These are phyloP conservation scores for Metschnikowia kofuensis DNA, from an alignment of 805 yeast species.

Conservation along the genomic window DNA sequence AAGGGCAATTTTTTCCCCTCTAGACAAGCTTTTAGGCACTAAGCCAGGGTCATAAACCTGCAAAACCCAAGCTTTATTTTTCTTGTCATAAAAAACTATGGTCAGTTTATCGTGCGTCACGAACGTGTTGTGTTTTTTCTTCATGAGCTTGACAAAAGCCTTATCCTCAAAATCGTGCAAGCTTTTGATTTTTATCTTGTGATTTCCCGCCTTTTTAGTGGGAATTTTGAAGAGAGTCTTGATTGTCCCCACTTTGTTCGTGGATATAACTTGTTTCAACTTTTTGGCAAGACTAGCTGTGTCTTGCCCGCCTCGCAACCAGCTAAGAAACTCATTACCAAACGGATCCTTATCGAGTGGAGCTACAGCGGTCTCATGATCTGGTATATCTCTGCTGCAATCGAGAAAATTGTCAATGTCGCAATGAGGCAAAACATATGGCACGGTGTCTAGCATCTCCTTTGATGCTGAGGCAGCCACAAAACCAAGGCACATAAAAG, in stretches of 20 bases:
- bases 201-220: background rate
- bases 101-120: constrained; percentile 7
- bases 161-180: constrained; percentile 3
- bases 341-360: background rate
- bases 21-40: background rate
- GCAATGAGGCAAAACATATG: background rate
- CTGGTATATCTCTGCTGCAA: background rate
- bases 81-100: constrained; percentile 5
- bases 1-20: constrained; percentile 8
- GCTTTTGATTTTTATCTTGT: constrained; percentile 1
- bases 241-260: background rate
- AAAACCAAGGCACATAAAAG: no score
- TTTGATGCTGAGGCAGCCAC: no score
- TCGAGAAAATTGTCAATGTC: background rate
- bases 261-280: background rate
- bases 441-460: no score
- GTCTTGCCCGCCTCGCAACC: background rate
- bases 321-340: background rate
- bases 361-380: background rate
- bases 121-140: constrained; percentile 6
- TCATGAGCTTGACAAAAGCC: constrained; percentile 1
- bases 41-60: constrained; percentile 1
- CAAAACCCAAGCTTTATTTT: constrained; percentile 7
- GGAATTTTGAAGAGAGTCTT: background rate
- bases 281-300: background rate